A percentile compares a stretch with the other conserved stretches of the same genome.
Evolutionary conservation across 257 asterid species (phyloP).

Genomic region (Mentha longifolia): DNA sequence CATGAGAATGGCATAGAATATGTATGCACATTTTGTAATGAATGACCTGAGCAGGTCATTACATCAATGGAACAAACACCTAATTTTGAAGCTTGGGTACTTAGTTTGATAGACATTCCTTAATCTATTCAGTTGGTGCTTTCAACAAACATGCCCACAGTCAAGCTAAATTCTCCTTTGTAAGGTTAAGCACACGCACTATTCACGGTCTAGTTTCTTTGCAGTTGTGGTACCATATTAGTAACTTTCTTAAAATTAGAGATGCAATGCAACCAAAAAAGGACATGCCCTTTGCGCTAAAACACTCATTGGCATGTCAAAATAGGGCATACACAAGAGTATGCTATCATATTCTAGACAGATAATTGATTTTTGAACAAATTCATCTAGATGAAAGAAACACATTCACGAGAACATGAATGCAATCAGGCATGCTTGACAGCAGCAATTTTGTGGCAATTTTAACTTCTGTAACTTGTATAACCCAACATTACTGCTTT

Average conservation of each 20-base stretch:
- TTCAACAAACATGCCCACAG: background rate
- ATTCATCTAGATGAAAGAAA: background rate
- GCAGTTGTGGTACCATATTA: background rate
- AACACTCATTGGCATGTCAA: background rate
- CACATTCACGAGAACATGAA: background rate
- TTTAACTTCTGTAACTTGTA: background rate
- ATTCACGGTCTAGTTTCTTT: background rate
- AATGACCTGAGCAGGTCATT: background rate
- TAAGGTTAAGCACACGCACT: background rate
- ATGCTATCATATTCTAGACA: background rate
- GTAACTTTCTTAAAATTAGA: background rate
- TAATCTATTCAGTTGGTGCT: background rate
- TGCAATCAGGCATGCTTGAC: background rate
- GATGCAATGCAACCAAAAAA: background rate
- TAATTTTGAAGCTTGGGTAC: background rate
- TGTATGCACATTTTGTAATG: background rate
- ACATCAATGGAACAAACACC: background rate
- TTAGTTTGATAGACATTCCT: background rate
- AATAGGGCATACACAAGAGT: background rate
- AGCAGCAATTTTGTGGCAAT: conserved; percentile 6
- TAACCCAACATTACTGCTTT: background rate
- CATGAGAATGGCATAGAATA: background rate
- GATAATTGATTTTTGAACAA: background rate
- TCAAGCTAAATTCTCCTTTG: background rate
- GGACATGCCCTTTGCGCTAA: background rate